Evolutionary conservation across 495 filamentous ascomycete species (phyloP).

Genomic region (Paragyromitra xinjiangensis): DNA sequence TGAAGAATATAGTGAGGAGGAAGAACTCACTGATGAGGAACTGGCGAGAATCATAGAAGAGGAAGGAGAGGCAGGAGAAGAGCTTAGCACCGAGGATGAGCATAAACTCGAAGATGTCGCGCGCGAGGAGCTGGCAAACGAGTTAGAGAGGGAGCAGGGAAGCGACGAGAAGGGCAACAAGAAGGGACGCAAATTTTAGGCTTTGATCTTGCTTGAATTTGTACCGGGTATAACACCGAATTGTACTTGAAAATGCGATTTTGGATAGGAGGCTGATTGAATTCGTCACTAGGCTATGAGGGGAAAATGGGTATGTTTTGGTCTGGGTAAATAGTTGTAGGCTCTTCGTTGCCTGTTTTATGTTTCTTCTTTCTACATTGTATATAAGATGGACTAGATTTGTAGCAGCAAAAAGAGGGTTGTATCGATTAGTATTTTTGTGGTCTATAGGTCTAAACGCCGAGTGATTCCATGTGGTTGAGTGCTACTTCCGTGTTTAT

Average conservation of each 20-base stretch:
- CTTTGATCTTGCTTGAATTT: background rate
- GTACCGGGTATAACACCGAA: background rate
- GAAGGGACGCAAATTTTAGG: background rate
- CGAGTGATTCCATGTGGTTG: background rate
- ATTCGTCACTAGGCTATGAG: background rate
- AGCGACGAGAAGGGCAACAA: background rate
- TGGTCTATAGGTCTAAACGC: background rate
- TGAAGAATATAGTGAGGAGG: background rate
- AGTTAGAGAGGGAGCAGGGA: conserved; percentile 5
- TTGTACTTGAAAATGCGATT: background rate
- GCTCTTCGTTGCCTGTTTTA: background rate
- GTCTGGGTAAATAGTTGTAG: background rate
- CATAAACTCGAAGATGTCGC: conserved; percentile 2
- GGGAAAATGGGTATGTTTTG: background rate
- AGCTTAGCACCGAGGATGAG: background rate
- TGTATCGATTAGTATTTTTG: no score
- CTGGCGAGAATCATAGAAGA: background rate
- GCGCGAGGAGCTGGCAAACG: conserved; percentile 13
- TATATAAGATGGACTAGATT: background rate
- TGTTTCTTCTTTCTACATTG: background rate
- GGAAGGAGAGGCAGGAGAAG: background rate
- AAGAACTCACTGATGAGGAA: background rate
- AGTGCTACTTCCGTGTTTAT: background rate
- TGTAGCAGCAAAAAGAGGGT: background rate
- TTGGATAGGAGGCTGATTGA: background rate